Percentiles rank a stretch among this genome's conserved stretches.
Conservation (phyloP, 2,329 filamentous ascomycete genomes). For the Lecanosticta acicola region DNA sequence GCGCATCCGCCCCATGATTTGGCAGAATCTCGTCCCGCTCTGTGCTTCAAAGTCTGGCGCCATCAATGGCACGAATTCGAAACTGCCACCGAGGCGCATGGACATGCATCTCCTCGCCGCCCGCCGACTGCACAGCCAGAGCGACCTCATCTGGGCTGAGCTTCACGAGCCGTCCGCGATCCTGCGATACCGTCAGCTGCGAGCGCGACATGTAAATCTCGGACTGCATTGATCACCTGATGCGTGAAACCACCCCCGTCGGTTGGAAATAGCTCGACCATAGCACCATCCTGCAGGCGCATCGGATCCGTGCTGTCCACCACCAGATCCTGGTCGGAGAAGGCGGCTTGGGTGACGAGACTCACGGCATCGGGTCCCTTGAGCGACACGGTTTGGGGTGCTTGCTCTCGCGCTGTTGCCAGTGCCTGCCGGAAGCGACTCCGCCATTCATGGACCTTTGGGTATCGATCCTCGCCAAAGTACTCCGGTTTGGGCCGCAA, state of each 20-base stretch:
- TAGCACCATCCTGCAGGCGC: conserved; percentile 49
- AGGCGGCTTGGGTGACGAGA: conserved; percentile 43
- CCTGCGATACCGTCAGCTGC: conserved; percentile 27
- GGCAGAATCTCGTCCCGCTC: not conserved
- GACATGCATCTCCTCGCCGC: conserved; percentile 45
- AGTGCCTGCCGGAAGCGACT: conserved; percentile 52
- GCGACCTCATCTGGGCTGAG: conserved; percentile 54
- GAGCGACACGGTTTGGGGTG: conserved; percentile 41
- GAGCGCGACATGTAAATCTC: not conserved
- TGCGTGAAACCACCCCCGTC: conserved; percentile 55
- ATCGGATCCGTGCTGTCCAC: conserved; percentile 51
- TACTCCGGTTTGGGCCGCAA: conserved; percentile 49
- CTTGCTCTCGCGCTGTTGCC: conserved; percentile 37
- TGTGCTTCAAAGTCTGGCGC: conserved; percentile 25
- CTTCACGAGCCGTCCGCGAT: conserved; percentile 52
- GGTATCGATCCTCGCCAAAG: conserved; percentile 51
- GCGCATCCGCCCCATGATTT: too few species aligned
- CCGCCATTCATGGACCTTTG: conserved; percentile 59
- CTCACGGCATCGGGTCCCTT: conserved; percentile 51
- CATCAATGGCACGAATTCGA: conserved; percentile 36
- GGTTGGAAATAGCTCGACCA: conserved; percentile 56
- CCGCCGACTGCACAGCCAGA: conserved; percentile 46
- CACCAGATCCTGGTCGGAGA: conserved; percentile 40
- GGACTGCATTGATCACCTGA: conserved; percentile 28
- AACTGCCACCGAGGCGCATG: conserved; percentile 60